Conservation (phyloP, 225 moss, liverwort and hornwort genomes). For the Ulota crispa region DNA sequence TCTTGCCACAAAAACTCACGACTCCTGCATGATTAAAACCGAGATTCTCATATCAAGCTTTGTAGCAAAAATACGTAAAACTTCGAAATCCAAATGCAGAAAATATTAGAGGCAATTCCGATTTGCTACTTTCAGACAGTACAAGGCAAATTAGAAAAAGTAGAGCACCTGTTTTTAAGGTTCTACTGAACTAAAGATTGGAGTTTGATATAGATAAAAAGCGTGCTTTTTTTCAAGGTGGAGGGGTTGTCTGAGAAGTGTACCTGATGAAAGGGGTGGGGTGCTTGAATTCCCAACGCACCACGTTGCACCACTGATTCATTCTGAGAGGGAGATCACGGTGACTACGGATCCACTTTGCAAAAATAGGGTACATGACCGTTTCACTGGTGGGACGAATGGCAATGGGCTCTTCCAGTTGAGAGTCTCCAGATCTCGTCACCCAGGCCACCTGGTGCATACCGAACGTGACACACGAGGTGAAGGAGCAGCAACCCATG, state of each 20-base stretch:
- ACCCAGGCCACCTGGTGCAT: slow-evolving; percentile 87
- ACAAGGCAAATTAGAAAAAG: too few relatives aligned
- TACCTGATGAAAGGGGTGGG: slow-evolving; percentile 97
- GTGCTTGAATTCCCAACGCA: slow-evolving; percentile 99
- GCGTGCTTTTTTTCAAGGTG: too few relatives aligned
- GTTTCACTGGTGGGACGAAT: slow-evolving; percentile 98
- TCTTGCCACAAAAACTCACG: slow-evolving; percentile 99
- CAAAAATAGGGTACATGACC: slow-evolving; percentile 93
- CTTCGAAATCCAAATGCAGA: too few relatives aligned
- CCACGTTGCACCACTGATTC: slow-evolving; percentile 99
- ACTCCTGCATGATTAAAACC: slow-evolving; percentile 53
- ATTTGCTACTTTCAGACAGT: too few relatives aligned
- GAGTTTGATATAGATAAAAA: background rate
- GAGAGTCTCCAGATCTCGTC: slow-evolving; percentile 76
- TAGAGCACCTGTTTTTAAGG: too few relatives aligned
- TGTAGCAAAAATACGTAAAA: background rate
- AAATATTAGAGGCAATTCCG: too few relatives aligned
- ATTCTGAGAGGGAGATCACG: slow-evolving; percentile 89
- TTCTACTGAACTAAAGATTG: background rate
- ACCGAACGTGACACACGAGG: background rate
- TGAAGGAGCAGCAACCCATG: background rate
- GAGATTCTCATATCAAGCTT: background rate
- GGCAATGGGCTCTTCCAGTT: slow-evolving; percentile 88
- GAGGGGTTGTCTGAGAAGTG: background rate
- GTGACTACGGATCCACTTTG: slow-evolving; percentile 97